Percentiles rank a stretch among this genome's conserved stretches.
phyloP scores from a whole-genome alignment of 345 rosid genomes.

The Ricinus communis region DNA sequence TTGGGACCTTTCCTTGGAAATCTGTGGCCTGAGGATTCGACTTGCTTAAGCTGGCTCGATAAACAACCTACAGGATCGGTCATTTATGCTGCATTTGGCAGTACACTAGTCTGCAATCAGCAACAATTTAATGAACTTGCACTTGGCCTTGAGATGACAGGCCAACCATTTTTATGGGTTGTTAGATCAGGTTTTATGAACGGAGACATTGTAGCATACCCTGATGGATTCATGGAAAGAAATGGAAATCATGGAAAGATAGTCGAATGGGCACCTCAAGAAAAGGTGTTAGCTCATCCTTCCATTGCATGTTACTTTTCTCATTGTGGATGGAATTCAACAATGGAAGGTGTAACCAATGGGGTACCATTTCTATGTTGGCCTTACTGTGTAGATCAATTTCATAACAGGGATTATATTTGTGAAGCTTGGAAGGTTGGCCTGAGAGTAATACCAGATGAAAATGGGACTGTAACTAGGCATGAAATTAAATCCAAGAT shows the following conservation, averaged over 20 bases:
- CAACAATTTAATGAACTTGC: slow-evolving; percentile 43
- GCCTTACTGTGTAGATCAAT: slow-evolving; percentile 36
- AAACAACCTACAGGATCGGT: slow-evolving; percentile 35
- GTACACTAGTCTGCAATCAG: slow-evolving; percentile 17
- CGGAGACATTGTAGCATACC: neutral
- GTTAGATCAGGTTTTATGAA: slow-evolving; percentile 21
- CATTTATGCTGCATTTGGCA: slow-evolving; percentile 53
- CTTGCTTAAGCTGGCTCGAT: slow-evolving; percentile 46
- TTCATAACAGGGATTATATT: slow-evolving; percentile 27
- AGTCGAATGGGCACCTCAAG: slow-evolving; percentile 37
- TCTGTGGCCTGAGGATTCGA: slow-evolving; percentile 30
- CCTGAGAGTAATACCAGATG: slow-evolving; percentile 15
- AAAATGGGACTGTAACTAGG: slow-evolving; percentile 33
- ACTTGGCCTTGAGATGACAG: slow-evolving; percentile 26
- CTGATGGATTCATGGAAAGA: slow-evolving; percentile 28
- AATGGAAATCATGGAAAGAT: slow-evolving; percentile 6
- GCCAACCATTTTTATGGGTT: slow-evolving; percentile 36
- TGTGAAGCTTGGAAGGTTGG: slow-evolving; percentile 35
- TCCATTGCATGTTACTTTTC: slow-evolving; percentile 35
- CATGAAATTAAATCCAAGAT: slow-evolving; percentile 25
- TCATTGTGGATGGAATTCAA: slow-evolving; percentile 43
- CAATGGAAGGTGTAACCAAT: slow-evolving; percentile 30
- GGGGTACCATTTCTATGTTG: slow-evolving; percentile 42
- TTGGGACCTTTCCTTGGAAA: slow-evolving; percentile 15
- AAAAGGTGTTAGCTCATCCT: slow-evolving; percentile 35